These are phyloP conservation scores for Neurospora sp. DNA, from an alignment of 495 filamentous ascomycete species.

Conservation along the genomic window DNA sequence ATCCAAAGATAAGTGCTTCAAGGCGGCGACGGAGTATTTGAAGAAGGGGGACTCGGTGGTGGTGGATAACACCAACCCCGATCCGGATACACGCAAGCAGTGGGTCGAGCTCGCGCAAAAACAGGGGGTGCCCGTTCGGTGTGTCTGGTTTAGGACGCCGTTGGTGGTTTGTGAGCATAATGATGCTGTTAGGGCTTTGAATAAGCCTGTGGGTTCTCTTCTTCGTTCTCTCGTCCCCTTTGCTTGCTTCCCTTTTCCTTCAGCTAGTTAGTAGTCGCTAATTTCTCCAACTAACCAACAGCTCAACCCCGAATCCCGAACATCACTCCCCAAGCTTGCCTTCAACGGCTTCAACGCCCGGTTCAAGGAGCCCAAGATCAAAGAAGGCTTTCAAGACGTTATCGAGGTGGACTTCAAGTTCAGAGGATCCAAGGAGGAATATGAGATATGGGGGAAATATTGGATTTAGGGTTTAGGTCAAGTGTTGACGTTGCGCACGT, in stretches of 20 bases:
- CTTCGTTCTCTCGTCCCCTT: background rate
- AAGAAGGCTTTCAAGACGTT: conserved; percentile 82
- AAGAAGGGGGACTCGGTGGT: conserved; percentile 56
- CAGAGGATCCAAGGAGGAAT: conserved; percentile 38
- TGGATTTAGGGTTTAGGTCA: conserved; percentile 45
- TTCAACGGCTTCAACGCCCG: conserved; percentile 62
- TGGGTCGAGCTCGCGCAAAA: conserved; percentile 69
- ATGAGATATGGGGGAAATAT: conserved; percentile 58
- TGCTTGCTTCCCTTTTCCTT: background rate
- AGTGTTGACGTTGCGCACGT: background rate
- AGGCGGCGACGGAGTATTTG: conserved; percentile 57
- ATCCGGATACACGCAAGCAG: conserved; percentile 57
- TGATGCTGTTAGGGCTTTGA: conserved; percentile 70
- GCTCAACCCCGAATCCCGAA: conserved; percentile 75
- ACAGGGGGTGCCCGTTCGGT: conserved; percentile 65
- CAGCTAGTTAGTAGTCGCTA: background rate
- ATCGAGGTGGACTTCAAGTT: conserved; percentile 53
- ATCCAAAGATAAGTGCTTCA: conserved; percentile 67
- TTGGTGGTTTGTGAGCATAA: conserved; percentile 78
- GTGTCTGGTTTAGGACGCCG: conserved; percentile 71
- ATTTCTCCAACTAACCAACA: conserved; percentile 15
- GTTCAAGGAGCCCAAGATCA: conserved; percentile 57
- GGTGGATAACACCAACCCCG: conserved; percentile 88
- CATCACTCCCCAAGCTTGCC: conserved; percentile 64
- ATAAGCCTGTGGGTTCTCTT: conserved; percentile 30